phyloP scores from a whole-genome alignment of 179 eudicot species.

The Vitellaria paradoxa region DNA sequence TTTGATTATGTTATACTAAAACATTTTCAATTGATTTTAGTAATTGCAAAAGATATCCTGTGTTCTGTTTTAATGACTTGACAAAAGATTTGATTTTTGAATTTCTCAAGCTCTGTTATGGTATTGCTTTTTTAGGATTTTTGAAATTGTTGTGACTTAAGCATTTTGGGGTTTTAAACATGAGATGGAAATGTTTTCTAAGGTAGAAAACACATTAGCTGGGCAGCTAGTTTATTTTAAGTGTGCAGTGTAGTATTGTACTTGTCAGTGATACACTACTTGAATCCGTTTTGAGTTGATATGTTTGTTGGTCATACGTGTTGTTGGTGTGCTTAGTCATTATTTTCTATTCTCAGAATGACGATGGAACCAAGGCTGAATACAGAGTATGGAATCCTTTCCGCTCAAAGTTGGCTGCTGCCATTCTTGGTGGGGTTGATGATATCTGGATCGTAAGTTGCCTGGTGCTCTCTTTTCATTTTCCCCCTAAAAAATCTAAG shows the following conservation, averaged over 20 bases:
- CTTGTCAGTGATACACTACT: too few species aligned
- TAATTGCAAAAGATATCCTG: not conserved
- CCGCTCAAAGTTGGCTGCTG: constrained; percentile 81
- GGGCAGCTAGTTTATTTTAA: too few species aligned
- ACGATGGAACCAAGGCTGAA: constrained; percentile 79
- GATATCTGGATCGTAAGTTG: constrained; percentile 24
- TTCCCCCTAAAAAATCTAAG: not conserved
- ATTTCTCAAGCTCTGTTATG: not conserved
- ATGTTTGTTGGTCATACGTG: not conserved
- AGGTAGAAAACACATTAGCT: too few species aligned
- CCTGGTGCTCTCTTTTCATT: not conserved
- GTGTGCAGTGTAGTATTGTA: too few species aligned
- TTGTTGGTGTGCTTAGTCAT: not conserved
- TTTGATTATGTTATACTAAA: not conserved
- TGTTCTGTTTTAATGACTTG: too few species aligned
- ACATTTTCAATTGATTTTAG: not conserved
- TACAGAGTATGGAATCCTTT: constrained; percentile 97
- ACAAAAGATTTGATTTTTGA: not conserved
- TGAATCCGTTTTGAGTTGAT: too few species aligned
- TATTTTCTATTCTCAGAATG: constrained; percentile 40
- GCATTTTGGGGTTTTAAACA: too few species aligned
- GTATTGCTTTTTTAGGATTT: not conserved
- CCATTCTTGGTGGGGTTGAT: constrained; percentile 35
- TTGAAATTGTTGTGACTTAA: not conserved
- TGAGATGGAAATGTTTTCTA: too few species aligned